Evolutionary conservation across 371 early-diverging fungal genomes (phyloP).

Genomic region (Mortierella sp.): DNA sequence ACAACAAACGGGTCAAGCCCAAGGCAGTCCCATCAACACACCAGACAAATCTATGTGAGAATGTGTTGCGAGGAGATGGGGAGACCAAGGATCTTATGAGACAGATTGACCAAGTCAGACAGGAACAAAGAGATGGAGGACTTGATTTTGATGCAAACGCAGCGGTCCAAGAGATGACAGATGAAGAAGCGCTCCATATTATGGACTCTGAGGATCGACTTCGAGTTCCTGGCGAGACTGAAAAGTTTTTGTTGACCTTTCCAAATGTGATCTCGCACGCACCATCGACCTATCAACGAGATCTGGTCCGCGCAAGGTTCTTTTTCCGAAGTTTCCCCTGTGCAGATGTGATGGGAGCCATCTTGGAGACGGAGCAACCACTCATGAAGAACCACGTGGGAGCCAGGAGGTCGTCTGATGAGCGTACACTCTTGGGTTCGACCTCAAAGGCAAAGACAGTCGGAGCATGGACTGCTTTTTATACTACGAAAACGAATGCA

Average conservation of each 20-base stretch:
- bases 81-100: slow-evolving; percentile 14
- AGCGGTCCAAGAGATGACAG: slow-evolving; percentile 12
- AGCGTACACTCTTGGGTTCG: neutral
- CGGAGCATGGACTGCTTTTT: no score
- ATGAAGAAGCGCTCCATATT: slow-evolving; percentile 18
- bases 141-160: slow-evolving; percentile 3
- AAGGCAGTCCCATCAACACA: slow-evolving; percentile 30
- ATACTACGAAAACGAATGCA: no score
- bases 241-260: slow-evolving; percentile 36
- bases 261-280: slow-evolving; percentile 39
- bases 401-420: neutral
- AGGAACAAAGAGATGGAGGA: neutral
- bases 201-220: slow-evolving; percentile 19
- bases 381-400: no score
- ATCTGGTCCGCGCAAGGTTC: slow-evolving; percentile 31
- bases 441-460: no score
- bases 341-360: neutral
- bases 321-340: slow-evolving; percentile 37
- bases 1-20: slow-evolving; percentile 16
- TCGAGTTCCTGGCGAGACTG: slow-evolving; percentile 27
- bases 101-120: slow-evolving; percentile 8
- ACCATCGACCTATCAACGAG: slow-evolving; percentile 34
- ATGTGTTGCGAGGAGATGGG: slow-evolving; percentile 18
- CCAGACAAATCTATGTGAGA: slow-evolving; percentile 25
- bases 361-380: neutral